Evolutionary conservation across 148 eudicot genomes (phyloP).

Genomic region (Camellia granthamiana): DNA sequence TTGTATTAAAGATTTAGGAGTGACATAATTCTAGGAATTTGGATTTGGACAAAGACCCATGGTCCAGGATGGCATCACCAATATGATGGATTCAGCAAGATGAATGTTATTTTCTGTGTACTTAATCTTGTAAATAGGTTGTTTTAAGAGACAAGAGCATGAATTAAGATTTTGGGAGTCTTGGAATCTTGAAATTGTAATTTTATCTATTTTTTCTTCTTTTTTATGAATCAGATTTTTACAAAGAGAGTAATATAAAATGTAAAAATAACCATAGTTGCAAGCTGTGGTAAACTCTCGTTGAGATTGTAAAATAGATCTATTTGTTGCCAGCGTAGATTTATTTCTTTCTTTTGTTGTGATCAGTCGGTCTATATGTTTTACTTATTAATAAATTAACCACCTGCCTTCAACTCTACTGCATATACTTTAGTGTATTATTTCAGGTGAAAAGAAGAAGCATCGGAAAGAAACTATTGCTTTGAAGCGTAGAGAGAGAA

Average conservation of each 20-base stretch:
- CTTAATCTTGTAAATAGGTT: not conserved
- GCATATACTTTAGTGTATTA: slow-evolving; percentile 21
- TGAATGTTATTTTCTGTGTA: not conserved
- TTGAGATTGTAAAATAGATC: not conserved
- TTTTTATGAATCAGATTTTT: not conserved
- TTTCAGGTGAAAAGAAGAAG: slow-evolving; percentile 86
- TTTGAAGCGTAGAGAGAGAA: slow-evolving; percentile 74
- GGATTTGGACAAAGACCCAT: not conserved
- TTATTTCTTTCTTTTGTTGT: not conserved
- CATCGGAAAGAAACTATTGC: slow-evolving; percentile 76
- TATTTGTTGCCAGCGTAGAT: not conserved
- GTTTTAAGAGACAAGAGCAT: not conserved
- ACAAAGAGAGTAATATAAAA: not conserved
- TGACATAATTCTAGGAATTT: not conserved
- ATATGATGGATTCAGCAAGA: not conserved
- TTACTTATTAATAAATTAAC: not conserved
- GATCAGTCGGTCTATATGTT: not conserved
- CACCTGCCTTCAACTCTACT: slow-evolving; percentile 11
- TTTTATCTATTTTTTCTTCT: not conserved
- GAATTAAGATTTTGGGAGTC: not conserved
- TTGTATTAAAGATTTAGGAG: not conserved
- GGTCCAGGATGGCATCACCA: not conserved
- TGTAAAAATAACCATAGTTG: not conserved
- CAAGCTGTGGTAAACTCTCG: not conserved
- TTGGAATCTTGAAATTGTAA: not conserved